A percentile compares a stretch with the other conserved stretches of the same genome.
Conservation (phyloP, 1,284 basidiomycete species). For the Moesziomyces antarcticus region DNA sequence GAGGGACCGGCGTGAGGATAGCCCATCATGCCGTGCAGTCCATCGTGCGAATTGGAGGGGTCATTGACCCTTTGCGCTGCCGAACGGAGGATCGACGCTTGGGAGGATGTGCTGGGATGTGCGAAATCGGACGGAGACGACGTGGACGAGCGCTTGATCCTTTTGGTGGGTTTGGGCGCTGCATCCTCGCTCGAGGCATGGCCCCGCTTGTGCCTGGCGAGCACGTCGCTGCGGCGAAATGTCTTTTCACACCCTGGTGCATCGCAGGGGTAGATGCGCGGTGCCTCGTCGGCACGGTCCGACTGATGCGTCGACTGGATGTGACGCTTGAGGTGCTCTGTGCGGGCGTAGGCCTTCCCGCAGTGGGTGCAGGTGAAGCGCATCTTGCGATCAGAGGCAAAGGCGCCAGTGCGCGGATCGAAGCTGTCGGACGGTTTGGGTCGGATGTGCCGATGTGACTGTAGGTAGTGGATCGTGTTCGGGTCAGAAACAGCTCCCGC, state of each 20-base stretch:
- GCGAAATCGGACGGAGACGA: conserved; percentile 1
- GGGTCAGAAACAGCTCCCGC: no score
- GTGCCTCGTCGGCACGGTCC: conserved; percentile 7
- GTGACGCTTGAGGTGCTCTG: conserved; percentile 14
- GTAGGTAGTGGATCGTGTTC: no score
- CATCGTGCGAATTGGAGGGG: not conserved
- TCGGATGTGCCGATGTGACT: no score
- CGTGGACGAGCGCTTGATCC: conserved; percentile 13
- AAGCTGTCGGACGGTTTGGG: not conserved
- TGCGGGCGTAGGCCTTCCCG: conserved; percentile 10
- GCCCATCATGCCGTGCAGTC: not conserved
- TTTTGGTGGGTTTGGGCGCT: not conserved
- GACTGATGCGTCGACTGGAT: conserved; percentile 11
- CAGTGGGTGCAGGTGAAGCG: conserved; percentile 7
- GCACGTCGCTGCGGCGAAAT: conserved; percentile 7
- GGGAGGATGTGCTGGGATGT: not conserved
- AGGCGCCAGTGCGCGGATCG: no score
- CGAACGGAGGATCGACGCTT: not conserved
- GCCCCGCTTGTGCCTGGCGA: conserved; percentile 10
- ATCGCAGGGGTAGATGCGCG: conserved; percentile 10
- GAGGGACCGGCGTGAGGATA: not conserved
- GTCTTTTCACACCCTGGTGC: conserved; percentile 10
- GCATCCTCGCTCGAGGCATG: conserved; percentile 2
- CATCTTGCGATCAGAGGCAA: not conserved
- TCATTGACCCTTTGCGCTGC: not conserved